Base-by-base conservation (phyloP, 2,329 filamentous ascomycete species). In the Pseudophaeomoniella oleicola region DNA sequence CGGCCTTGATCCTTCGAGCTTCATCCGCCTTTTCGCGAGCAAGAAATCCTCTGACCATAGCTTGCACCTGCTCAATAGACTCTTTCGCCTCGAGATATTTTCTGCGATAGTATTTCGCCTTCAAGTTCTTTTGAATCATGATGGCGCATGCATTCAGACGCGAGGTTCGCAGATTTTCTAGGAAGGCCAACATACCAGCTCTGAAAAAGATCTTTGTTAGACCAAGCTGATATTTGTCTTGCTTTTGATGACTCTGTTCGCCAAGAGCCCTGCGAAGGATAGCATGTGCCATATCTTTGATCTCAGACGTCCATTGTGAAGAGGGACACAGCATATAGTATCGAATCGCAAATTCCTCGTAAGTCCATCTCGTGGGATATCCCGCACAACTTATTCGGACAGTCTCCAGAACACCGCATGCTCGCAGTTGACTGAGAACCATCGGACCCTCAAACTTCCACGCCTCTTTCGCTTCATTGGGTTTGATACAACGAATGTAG, bases 371-470 rank as follows among this genome's bases (percentile, higher is more conserved):
- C 32, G 90, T 96, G 12, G 90, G 90, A 54, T 98, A 98, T 43
- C 90, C 90, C 44, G 90, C 90, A 56, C 83, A 92, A 63, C 86
- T 94, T 60, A 98, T 98, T 55, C 90, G 78, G 39, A 98, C 90
- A 3, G 90, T 98, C 63, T 98, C 90, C 40, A 98, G 73, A 27
- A 98, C 92, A 87, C 90, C 90, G 63, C 90, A 98, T 62, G 90
- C 90, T 59, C 92, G 79, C 50, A 98, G 69, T 60, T 98, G 90
- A 59, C 85, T 94, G 42, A 98, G 72, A 47, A 98, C 90, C 90
- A 98, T 98, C 3, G 92, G 90, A 0, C 90, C 90, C 55, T 98
- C 90, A 43, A 96, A 98, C 51, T 92, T 88, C 90, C 90, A 98
- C 0, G 90, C 76, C 52, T 83, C 83, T 61, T 98, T 98, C 35